Conservation (phyloP, 2,329 filamentous ascomycete genomes). For the Calonectria hongkongensis region DNA sequence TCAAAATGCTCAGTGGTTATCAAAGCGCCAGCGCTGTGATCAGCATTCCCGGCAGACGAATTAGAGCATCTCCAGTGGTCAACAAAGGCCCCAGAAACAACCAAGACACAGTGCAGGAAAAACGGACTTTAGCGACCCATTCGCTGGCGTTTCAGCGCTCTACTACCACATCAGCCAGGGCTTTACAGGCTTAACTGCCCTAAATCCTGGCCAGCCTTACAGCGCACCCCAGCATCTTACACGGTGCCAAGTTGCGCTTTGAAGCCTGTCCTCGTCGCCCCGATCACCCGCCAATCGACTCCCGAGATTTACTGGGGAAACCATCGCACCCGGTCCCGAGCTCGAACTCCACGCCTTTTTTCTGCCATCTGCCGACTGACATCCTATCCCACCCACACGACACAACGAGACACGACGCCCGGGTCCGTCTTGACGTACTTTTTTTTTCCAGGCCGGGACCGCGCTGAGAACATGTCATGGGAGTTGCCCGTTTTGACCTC, state of each 20-base stretch:
- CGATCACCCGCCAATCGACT: constrained; percentile 52
- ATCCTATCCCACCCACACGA: constrained; percentile 48
- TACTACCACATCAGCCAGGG: background rate
- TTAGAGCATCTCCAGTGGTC: constrained; percentile 13
- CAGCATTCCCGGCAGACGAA: constrained; percentile 22
- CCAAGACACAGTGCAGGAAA: constrained; percentile 25
- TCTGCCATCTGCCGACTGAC: constrained; percentile 55
- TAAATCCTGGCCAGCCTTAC: constrained; percentile 1
- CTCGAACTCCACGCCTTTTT: constrained; percentile 54
- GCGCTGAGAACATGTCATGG: constrained; percentile 67
- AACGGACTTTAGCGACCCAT: constrained; percentile 8
- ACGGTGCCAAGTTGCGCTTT: constrained; percentile 34
- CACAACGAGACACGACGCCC: constrained; percentile 47
- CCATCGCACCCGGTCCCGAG: constrained; percentile 36
- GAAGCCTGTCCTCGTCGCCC: constrained; percentile 24
- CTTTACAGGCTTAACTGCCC: background rate
- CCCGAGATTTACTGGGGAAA: constrained; percentile 53
- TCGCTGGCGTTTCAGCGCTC: background rate
- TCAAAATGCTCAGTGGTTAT: constrained; percentile 14
- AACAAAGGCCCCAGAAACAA: constrained; percentile 14
- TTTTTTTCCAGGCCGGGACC: constrained; percentile 50
- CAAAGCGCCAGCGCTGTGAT: constrained; percentile 32
- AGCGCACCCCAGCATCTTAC: constrained; percentile 18
- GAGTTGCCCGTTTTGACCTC: constrained; percentile 63
- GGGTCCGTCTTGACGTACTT: constrained; percentile 50